A percentile compares a stretch with the other conserved stretches of the same genome.
Conservation (phyloP, 441 rosid genomes). For the Eruca vesicaria region DNA sequence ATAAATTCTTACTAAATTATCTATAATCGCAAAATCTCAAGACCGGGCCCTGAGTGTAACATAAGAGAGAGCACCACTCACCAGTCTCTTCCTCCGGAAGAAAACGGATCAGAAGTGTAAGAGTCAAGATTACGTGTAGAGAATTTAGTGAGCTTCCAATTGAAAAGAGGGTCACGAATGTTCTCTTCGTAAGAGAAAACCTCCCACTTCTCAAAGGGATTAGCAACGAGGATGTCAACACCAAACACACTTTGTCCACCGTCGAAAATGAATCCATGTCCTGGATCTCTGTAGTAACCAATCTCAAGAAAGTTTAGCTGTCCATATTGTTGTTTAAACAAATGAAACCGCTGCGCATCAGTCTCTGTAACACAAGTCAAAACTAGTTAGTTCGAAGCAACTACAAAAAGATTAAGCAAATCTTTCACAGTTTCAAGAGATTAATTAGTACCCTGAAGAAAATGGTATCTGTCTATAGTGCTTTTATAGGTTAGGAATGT, state of each 20-base stretch:
- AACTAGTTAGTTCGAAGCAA: not conserved
- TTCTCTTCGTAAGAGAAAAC: slow-evolving; percentile 16
- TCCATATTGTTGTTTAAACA: slow-evolving; percentile 27
- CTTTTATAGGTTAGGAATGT: slow-evolving; percentile 18
- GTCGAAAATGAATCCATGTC: slow-evolving; percentile 7
- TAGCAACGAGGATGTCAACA: slow-evolving; percentile 21
- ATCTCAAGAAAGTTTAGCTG: not conserved
- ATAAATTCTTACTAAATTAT: too few species aligned
- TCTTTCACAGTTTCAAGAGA: not conserved
- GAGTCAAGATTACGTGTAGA: not conserved
- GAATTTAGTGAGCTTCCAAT: slow-evolving; percentile 3
- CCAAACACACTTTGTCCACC: slow-evolving; percentile 30
- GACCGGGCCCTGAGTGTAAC: too few species aligned
- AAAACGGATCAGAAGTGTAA: slow-evolving; percentile 27
- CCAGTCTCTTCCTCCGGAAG: slow-evolving; percentile 30
- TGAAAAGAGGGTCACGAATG: slow-evolving; percentile 1
- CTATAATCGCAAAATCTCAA: too few species aligned
- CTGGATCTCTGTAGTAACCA: not conserved
- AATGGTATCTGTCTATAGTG: slow-evolving; percentile 5
- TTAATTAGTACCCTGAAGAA: slow-evolving; percentile 6
- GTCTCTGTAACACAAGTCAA: slow-evolving; percentile 10
- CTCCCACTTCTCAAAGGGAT: slow-evolving; percentile 14
- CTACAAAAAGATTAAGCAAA: not conserved
- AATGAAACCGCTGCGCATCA: slow-evolving; percentile 12
- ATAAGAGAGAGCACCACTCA: not conserved